Conservation (phyloP, 2,329 filamentous ascomycete species). For the Alternaria sp. region DNA sequence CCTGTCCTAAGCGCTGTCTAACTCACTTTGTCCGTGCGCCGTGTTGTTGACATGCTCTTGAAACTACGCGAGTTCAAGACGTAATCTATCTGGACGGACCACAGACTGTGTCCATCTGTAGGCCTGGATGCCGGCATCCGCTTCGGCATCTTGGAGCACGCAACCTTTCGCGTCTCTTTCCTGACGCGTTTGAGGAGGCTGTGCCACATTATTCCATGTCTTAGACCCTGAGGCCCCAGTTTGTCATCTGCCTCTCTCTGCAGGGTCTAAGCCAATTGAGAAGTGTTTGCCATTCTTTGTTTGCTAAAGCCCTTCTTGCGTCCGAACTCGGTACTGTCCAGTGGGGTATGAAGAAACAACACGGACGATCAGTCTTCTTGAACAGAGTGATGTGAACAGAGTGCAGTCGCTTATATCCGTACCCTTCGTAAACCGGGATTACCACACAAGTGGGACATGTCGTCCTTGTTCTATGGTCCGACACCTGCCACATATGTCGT, state of each 20-base stretch:
- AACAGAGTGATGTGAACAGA: conserved; percentile 6
- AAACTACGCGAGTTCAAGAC: conserved; percentile 10
- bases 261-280: conserved; percentile 38
- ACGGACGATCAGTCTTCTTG: conserved; percentile 8
- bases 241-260: conserved; percentile 46
- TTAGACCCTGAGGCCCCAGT: conserved; percentile 39
- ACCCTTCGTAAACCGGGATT: conserved; percentile 2
- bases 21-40: conserved; percentile 12
- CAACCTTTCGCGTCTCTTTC: conserved; percentile 16
- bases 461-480: neutral
- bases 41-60: conserved; percentile 12
- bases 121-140: conserved; percentile 1
- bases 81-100: conserved; percentile 2
- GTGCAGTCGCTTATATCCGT: conserved; percentile 11
- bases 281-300: conserved; percentile 22
- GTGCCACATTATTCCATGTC: conserved; percentile 44
- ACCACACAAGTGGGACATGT: conserved; percentile 6
- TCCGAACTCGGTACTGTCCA: conserved; percentile 16
- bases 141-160: conserved; percentile 11
- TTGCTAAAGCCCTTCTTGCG: conserved; percentile 11
- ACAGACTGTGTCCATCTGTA: conserved; percentile 5
- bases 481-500: neutral
- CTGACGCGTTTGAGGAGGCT: conserved; percentile 38
- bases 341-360: conserved; percentile 11
- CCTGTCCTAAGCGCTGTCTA: conserved; percentile 20